Conservation (phyloP, 192 early-diverging fungal genomes). For the Dispira parvispora region DNA sequence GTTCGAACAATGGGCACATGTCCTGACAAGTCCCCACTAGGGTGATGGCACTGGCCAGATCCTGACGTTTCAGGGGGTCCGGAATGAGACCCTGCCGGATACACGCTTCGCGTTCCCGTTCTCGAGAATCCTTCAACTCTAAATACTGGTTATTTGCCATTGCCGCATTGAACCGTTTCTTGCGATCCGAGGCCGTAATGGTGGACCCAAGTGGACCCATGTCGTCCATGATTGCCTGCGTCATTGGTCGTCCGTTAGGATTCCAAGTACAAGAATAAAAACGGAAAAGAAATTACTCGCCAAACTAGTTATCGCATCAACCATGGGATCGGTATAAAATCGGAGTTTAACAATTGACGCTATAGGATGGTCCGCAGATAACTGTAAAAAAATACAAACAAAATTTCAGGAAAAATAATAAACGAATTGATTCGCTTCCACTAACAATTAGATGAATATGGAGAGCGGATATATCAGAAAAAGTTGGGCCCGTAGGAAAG, state of each 20-base stretch:
- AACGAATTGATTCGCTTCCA: too few species aligned
- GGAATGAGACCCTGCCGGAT: constrained; percentile 39
- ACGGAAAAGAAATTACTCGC: too few species aligned
- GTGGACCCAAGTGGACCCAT: neutral
- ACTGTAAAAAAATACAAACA: too few species aligned
- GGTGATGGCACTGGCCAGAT: constrained; percentile 44
- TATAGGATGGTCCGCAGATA: too few species aligned
- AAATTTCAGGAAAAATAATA: too few species aligned
- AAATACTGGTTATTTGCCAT: constrained; percentile 18
- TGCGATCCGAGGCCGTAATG: neutral
- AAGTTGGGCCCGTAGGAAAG: too few species aligned
- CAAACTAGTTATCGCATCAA: too few species aligned
- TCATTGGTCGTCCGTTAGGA: neutral
- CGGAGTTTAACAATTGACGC: too few species aligned
- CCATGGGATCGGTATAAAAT: too few species aligned
- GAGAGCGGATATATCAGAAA: too few species aligned
- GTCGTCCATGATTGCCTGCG: neutral
- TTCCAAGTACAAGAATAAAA: too few species aligned
- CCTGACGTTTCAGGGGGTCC: constrained; percentile 30
- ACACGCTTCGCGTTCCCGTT: constrained; percentile 41
- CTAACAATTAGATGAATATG: too few species aligned
- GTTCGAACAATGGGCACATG: constrained; percentile 85
- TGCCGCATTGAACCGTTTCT: constrained; percentile 24
- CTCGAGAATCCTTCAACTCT: constrained; percentile 46
- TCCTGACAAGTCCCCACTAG: constrained; percentile 66